phyloP scores from a whole-genome alignment of 768 basidiomycete species.

The Candolleomyces eurysporus region DNA sequence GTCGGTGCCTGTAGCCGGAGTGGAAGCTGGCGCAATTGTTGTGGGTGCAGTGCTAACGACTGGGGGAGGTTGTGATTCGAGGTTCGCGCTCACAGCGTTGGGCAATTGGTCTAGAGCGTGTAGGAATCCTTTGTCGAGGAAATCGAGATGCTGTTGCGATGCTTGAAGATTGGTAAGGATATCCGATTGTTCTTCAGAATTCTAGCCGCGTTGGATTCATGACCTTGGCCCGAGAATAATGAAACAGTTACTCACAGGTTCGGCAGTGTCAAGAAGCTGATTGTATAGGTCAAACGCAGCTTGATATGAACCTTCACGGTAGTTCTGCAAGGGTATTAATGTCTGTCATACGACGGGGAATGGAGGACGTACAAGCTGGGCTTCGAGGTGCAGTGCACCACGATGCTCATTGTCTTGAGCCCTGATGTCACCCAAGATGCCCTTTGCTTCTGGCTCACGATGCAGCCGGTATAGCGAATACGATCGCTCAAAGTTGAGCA shows the following conservation, averaged over 20 bases:
- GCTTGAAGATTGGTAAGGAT: slow-evolving; percentile 84
- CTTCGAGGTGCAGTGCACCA: slow-evolving; percentile 77
- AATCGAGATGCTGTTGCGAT: slow-evolving; percentile 79
- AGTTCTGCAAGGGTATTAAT: slow-evolving; percentile 46
- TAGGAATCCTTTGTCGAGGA: slow-evolving; percentile 70
- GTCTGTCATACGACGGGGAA: neutral
- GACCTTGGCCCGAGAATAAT: neutral
- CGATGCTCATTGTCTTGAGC: slow-evolving; percentile 45
- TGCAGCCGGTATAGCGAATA: slow-evolving; percentile 88
- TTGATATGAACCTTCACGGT: slow-evolving; percentile 76
- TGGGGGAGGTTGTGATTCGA: slow-evolving; percentile 66
- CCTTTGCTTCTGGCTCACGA: slow-evolving; percentile 63
- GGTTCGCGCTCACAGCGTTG: slow-evolving; percentile 42
- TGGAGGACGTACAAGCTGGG: slow-evolving; percentile 69
- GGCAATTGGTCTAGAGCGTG: slow-evolving; percentile 63
- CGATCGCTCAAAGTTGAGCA: slow-evolving; percentile 63
- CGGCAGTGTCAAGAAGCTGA: slow-evolving; percentile 73
- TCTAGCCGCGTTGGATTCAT: slow-evolving; percentile 35
- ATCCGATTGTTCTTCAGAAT: slow-evolving; percentile 86
- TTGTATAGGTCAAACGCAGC: slow-evolving; percentile 76
- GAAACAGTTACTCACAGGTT: slow-evolving; percentile 54
- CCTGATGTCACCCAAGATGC: slow-evolving; percentile 50
- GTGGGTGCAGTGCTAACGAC: slow-evolving; percentile 25
- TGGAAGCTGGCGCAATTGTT: slow-evolving; percentile 29
- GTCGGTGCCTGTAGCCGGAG: slow-evolving; percentile 21